Percentiles rank a stretch among this genome's conserved stretches.
phyloP scores from a whole-genome alignment of 2,329 filamentous ascomycete species.

The Pseudogymnoascus pannorum region DNA sequence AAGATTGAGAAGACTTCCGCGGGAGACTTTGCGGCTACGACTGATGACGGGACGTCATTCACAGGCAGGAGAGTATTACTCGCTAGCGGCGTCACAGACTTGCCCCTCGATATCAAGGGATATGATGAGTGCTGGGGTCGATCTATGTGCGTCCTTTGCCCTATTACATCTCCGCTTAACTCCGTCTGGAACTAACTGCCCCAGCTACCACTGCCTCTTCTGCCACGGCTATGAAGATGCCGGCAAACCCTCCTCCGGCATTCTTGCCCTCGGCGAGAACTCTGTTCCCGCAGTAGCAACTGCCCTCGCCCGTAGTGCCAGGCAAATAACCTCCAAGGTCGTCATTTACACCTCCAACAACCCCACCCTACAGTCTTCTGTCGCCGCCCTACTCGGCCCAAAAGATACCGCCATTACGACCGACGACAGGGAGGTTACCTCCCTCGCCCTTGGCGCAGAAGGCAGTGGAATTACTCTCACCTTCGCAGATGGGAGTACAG shows the following conservation, averaged over 20 bases:
- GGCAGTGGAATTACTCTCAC: neutral
- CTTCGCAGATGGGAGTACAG: neutral
- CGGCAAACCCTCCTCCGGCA: constrained; percentile 37
- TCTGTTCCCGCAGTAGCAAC: constrained; percentile 28
- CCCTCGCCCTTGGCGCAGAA: neutral
- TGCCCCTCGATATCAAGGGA: constrained; percentile 43
- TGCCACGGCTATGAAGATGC: constrained; percentile 46
- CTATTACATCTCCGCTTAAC: neutral
- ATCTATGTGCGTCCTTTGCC: neutral
- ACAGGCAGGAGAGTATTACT: constrained; percentile 47
- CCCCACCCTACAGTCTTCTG: neutral
- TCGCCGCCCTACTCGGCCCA: neutral
- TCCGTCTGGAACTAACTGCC: neutral
- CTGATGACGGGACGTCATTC: constrained; percentile 37
- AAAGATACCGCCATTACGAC: neutral
- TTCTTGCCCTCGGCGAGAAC: constrained; percentile 37
- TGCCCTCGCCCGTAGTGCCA: constrained; percentile 38
- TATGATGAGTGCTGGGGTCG: constrained; percentile 48
- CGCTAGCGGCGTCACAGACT: constrained; percentile 46
- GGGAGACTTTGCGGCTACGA: constrained; percentile 32
- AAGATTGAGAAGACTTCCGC: constrained; percentile 14
- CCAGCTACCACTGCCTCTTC: constrained; percentile 9
- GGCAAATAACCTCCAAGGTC: constrained; percentile 35
- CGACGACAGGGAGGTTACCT: neutral
- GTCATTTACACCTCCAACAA: constrained; percentile 47